A percentile compares a stretch with the other conserved stretches of the same genome.
Conservation (phyloP, 345 rosid species). For the Acer yangbiense region DNA sequence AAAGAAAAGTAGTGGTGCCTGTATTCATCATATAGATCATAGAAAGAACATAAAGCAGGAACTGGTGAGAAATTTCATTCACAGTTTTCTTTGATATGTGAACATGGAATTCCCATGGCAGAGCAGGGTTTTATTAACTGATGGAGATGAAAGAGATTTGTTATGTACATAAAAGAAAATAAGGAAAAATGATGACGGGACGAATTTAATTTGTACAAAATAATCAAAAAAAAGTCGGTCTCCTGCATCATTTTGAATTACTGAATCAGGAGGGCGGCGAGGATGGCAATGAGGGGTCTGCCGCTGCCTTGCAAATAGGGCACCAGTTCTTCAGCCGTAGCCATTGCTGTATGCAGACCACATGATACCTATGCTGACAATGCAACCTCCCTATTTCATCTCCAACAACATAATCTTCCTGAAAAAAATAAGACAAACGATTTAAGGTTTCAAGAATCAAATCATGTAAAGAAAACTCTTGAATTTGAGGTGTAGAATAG, state of each 20-base stretch:
- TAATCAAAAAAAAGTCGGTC: conserved; percentile 8
- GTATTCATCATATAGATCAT: not conserved
- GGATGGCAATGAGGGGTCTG: conserved; percentile 40
- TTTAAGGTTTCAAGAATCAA: not conserved
- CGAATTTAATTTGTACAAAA: conserved; percentile 38
- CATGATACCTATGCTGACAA: conserved; percentile 77
- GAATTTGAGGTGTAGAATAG: not conserved
- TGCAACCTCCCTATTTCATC: conserved; percentile 78
- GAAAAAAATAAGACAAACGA: conserved; percentile 23
- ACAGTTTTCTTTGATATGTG: not conserved
- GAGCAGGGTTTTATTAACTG: conserved; percentile 39
- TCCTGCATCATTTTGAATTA: conserved; percentile 23
- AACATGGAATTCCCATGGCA: conserved; percentile 15
- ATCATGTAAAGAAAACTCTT: not conserved
- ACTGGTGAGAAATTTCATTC: not conserved
- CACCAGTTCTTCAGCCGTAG: conserved; percentile 93
- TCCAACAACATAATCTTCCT: conserved; percentile 85
- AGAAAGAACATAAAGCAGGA: not conserved
- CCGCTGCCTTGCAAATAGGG: conserved; percentile 83
- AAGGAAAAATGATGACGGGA: conserved; percentile 4
- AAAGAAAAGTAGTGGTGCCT: not conserved
- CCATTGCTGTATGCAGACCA: conserved; percentile 77
- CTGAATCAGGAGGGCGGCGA: conserved; percentile 6
- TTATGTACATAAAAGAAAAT: conserved; percentile 31
- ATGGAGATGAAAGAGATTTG: conserved; percentile 23